A percentile compares a stretch with the other conserved stretches of the same genome.
Evolutionary conservation across 2,329 filamentous ascomycete genomes (phyloP).

Genomic region (Epichloe sylvatica): DNA sequence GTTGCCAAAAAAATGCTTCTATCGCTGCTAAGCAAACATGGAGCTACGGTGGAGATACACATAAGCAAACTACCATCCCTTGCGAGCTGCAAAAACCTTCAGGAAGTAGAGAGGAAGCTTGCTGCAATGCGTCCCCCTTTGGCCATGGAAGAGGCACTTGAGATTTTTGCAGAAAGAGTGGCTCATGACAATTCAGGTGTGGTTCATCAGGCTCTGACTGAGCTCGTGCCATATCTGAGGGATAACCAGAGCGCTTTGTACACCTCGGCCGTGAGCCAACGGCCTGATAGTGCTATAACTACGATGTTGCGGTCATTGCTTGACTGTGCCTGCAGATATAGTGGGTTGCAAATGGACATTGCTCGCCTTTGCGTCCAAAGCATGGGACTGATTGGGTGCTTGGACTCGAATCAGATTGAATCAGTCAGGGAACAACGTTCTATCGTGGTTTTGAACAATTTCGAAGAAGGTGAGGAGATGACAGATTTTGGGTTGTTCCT

Average conservation of each 20-base stretch:
- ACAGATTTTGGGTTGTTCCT: constrained; percentile 77
- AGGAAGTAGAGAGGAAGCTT: constrained; percentile 53
- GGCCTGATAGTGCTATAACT: constrained; percentile 62
- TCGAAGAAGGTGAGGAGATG: constrained; percentile 61
- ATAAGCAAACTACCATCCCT: constrained; percentile 70
- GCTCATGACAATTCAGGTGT: constrained; percentile 76
- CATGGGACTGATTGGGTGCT: constrained; percentile 75
- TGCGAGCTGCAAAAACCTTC: constrained; percentile 52
- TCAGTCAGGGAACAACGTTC: constrained; percentile 61
- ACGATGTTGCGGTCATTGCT: constrained; percentile 64
- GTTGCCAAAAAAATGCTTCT: constrained; percentile 50
- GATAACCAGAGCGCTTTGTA: constrained; percentile 66
- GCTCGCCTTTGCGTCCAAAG: constrained; percentile 63
- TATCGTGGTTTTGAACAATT: constrained; percentile 82
- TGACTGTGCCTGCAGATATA: constrained; percentile 74
- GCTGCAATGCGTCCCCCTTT: constrained; percentile 42
- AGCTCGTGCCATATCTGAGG: constrained; percentile 61
- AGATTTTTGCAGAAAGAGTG: constrained; percentile 53
- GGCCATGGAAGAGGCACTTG: constrained; percentile 4
- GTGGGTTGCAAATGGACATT: constrained; percentile 51
- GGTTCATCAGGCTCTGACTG: constrained; percentile 64
- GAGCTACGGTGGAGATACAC: constrained; percentile 45
- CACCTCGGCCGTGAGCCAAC: constrained; percentile 65
- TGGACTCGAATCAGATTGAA: constrained; percentile 85
- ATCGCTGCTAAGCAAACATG: constrained; percentile 50